A percentile compares a stretch with the other conserved stretches of the same genome.
Conservation (phyloP, 768 basidiomycete genomes). For the Auriculariales sp. region DNA sequence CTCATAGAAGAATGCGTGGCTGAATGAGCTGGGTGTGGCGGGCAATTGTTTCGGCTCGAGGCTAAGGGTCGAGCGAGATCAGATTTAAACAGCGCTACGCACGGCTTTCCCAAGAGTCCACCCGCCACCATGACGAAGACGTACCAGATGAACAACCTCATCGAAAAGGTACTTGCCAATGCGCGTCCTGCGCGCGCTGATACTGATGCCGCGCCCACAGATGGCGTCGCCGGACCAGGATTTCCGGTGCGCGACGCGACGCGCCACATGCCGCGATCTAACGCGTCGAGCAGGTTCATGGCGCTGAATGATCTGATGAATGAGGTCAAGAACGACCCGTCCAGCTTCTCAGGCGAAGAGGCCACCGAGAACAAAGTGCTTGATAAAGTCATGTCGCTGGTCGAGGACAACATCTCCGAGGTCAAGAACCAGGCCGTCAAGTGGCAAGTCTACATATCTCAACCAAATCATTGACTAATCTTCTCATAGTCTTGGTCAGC, state of each 20-base stretch:
- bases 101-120: too few relatives aligned
- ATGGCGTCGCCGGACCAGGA: conserved; percentile 88
- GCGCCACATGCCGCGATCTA: conserved; percentile 3
- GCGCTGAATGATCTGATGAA: conserved; percentile 87
- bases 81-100: too few relatives aligned
- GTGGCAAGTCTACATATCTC: conserved; percentile 41
- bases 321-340: conserved; percentile 69
- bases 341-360: conserved; percentile 73
- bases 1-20: too few relatives aligned
- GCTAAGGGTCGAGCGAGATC: too few relatives aligned
- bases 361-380: conserved; percentile 71
- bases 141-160: conserved; percentile 71
- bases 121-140: conserved; percentile 53
- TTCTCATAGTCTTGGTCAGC: conserved; percentile 61
- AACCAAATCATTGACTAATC: background rate
- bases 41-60: too few relatives aligned
- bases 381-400: conserved; percentile 67
- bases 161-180: conserved; percentile 49
- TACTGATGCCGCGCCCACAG: conserved; percentile 22
- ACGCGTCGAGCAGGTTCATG: conserved; percentile 59
- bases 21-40: too few relatives aligned
- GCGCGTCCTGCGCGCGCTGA: background rate
- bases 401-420: conserved; percentile 93
- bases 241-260: conserved; percentile 43
- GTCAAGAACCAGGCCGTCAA: conserved; percentile 97